A percentile compares a stretch with the other conserved stretches of the same genome.
These are phyloP conservation scores for Ophiostoma pallidulum DNA, from an alignment of 2,329 filamentous ascomycete genomes.

Conservation along the genomic window DNA sequence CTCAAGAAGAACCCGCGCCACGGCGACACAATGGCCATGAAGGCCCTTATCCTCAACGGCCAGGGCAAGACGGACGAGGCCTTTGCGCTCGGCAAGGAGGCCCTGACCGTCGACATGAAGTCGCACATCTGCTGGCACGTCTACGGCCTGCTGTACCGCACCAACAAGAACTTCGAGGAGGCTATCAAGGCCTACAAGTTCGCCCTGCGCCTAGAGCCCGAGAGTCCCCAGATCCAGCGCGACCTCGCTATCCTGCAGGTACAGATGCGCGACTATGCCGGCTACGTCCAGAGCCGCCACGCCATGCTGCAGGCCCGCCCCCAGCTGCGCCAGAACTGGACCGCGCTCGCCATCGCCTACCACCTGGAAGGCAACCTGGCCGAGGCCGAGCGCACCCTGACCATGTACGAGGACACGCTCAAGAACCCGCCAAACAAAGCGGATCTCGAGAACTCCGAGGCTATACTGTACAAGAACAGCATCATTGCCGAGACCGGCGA, in stretches of 20 bases:
- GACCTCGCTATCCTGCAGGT: conserved; percentile 89
- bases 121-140: conserved; percentile 99
- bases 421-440: conserved; percentile 67
- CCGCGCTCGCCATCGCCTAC: conserved; percentile 86
- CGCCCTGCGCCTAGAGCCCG: conserved; percentile 85
- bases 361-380: conserved; percentile 78
- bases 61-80: conserved; percentile 90
- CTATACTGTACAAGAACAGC: conserved; percentile 86
- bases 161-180: conserved; percentile 96
- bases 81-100: conserved; percentile 84
- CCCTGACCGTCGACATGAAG: conserved; percentile 94
- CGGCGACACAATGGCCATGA: conserved; percentile 98
- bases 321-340: conserved; percentile 86
- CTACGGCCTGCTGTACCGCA: conserved; percentile 86
- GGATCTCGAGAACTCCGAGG: conserved; percentile 90
- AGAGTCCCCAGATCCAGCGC: conserved; percentile 84
- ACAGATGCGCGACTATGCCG: conserved; percentile 92
- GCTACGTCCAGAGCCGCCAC: conserved; percentile 82
- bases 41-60: conserved; percentile 89
- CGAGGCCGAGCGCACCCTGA: conserved; percentile 84
- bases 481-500: conserved; percentile 89
- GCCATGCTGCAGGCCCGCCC: conserved; percentile 81
- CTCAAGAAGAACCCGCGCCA: conserved; percentile 90
- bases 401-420: conserved; percentile 85
- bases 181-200: conserved; percentile 99